Evolutionary conservation across 345 rosid species (phyloP).

Genomic region (Syzygium jambos): DNA sequence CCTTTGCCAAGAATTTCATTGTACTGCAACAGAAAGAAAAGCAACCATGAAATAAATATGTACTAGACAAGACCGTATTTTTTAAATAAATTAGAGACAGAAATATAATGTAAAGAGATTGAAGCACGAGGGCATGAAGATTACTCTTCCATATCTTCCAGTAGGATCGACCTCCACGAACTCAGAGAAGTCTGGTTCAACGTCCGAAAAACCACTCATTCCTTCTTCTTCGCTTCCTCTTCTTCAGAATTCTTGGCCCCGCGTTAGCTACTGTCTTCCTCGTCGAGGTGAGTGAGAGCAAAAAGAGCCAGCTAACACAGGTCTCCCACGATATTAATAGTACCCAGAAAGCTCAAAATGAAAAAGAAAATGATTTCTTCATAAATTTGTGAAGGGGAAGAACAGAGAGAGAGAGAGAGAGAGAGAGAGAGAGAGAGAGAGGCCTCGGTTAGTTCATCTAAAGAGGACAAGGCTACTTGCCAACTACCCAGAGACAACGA

Average conservation of each 20-base stretch:
- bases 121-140: not conserved
- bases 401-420: not conserved
- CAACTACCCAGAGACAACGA: slow-evolving; percentile 20
- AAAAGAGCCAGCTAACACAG: not conserved
- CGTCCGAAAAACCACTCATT: slow-evolving; percentile 24
- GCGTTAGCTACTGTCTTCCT: not conserved
- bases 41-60: not conserved
- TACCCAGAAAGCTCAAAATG: not conserved
- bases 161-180: slow-evolving; percentile 95
- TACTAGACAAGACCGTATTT: not conserved
- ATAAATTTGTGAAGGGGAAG: not conserved
- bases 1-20: slow-evolving; percentile 95
- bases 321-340: not conserved
- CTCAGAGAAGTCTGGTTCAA: slow-evolving; percentile 36
- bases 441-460: not conserved
- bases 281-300: not conserved
- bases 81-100: not conserved
- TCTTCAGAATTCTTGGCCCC: not conserved
- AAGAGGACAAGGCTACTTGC: slow-evolving; percentile 9
- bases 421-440: not conserved
- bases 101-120: not conserved
- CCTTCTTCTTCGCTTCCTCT: not conserved
- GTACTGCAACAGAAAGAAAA: slow-evolving; percentile 41
- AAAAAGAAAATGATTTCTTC: not conserved
- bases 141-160: slow-evolving; percentile 98